Base-by-base conservation (phyloP, 2,329 filamentous ascomycete genomes). In the Lecanicillium sp. region DNA sequence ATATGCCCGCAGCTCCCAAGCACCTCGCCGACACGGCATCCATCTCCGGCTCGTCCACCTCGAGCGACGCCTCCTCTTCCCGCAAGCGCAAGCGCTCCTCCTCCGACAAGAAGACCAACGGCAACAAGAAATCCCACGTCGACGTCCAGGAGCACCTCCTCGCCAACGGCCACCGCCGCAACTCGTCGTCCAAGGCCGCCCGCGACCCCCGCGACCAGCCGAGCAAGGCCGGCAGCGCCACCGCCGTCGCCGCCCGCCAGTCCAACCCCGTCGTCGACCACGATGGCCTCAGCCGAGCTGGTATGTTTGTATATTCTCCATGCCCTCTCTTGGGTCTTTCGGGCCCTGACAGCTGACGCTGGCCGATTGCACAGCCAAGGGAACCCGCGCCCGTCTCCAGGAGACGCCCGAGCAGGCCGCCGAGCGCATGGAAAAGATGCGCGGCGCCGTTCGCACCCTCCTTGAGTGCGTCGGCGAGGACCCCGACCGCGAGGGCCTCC, bases 381-480 rank as follows among this genome's bases (percentile, higher is more conserved):
- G 86, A 48, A 88, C 85, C 2, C 76, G 83, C 38, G 75, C 77
- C 54, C 72, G 81, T 27, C 69, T 78, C 5, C 78, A 83, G 41
- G 80, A 84, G 56, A 74, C 65, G 12, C 38, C 52, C n/a, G 58
- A 66, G 23, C 53, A 63, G 39, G 71, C 72, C 24, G 72, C 67
- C 11, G 63, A 64, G 52, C 73, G 82, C 38, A 62, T 84, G 30
- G 68, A 75, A 14, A 79, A 75, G 59, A 75, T 86, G 65, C 71
- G 73, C 51, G 79, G 71, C 38, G 83, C 83, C 30, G 79, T 86
- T 21, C 70, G 78, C 41, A 85, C 82, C 2, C 72, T 86, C 12
- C 75, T 86, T 24, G 83, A 86, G 62, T 86, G 82, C 56, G 69
- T 86, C 5, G 83, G 83, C 56, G 83, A 86, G 65, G 81, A 86